Conservation (phyloP, 1,284 basidiomycete genomes). For the Malassezia sympodialis region DNA sequence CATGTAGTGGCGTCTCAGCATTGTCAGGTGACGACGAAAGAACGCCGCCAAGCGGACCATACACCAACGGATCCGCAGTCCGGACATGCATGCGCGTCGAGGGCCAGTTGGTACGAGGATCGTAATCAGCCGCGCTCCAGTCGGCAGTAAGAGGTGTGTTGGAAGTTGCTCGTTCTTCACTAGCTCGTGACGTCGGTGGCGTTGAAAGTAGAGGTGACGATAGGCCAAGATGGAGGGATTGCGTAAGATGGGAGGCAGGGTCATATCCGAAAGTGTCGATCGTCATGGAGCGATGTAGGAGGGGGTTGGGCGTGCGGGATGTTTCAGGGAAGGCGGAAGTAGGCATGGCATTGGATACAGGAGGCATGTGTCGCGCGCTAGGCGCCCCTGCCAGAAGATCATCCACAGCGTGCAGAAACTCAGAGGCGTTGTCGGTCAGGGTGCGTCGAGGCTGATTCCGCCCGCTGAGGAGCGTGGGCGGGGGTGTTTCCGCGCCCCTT, state of each 20-base stretch:
- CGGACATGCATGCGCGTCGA: not conserved
- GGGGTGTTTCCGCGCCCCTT: not conserved
- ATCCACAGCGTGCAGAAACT: slow-evolving; percentile 12
- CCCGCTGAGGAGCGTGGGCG: not conserved
- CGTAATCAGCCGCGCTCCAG: not conserved
- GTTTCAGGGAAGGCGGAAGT: not conserved
- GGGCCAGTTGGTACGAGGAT: not conserved
- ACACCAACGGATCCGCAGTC: not conserved
- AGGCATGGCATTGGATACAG: not conserved
- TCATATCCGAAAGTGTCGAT: not conserved
- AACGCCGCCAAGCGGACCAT: not conserved
- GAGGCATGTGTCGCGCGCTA: not conserved
- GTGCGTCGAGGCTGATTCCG: slow-evolving; percentile 12
- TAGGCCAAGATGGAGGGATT: not conserved
- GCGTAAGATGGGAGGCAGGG: not conserved
- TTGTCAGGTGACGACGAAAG: slow-evolving; percentile 12
- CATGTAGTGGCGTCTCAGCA: slow-evolving; percentile 5
- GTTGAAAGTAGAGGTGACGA: not conserved
- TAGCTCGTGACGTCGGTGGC: not conserved
- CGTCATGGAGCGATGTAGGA: slow-evolving; percentile 6
- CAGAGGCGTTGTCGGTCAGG: slow-evolving; percentile 9
- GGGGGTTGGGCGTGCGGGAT: not conserved
- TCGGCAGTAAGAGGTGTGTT: not conserved
- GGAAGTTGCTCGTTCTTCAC: not conserved
- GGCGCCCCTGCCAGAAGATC: not conserved